A percentile compares a stretch with the other conserved stretches of the same genome.
Conservation (phyloP, 2,329 filamentous ascomycete genomes). For the Zarea fungicola region DNA sequence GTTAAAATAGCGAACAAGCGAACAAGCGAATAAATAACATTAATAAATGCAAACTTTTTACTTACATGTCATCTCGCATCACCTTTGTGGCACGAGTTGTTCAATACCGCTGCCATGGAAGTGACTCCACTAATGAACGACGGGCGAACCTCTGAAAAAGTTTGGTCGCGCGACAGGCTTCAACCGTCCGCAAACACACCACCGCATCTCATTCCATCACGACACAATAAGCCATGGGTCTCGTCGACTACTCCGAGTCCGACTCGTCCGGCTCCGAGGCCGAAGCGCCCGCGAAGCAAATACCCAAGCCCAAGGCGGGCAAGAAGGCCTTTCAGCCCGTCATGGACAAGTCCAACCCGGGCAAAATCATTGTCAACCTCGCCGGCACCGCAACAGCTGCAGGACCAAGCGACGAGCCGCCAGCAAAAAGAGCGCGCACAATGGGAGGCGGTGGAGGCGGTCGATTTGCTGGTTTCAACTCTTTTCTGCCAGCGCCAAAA, state of each 20-base stretch:
- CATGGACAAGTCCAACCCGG: constrained; percentile 72
- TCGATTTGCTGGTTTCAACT: constrained; percentile 73
- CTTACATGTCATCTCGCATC: no score
- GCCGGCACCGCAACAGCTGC: constrained; percentile 46
- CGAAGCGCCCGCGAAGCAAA: constrained; percentile 24
- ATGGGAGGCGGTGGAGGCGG: constrained; percentile 43
- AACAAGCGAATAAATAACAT: no score
- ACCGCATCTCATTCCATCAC: neutral
- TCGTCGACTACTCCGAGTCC: constrained; percentile 82
- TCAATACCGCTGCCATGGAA: no score
- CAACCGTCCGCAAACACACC: neutral
- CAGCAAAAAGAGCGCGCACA: constrained; percentile 65
- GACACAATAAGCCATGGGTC: constrained; percentile 59
- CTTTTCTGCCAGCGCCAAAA: constrained; percentile 82
- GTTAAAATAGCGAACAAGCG: no score
- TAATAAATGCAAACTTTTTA: no score
- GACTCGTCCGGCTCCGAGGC: constrained; percentile 67
- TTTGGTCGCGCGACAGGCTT: neutral
- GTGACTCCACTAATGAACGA: no score
- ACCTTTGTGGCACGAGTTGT: no score
- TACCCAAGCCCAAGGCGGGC: constrained; percentile 25
- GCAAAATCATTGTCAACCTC: constrained; percentile 79
- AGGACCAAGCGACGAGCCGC: constrained; percentile 38
- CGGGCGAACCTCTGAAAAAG: no score
- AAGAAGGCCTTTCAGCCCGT: constrained; percentile 72